These are phyloP conservation scores for Picochlorum costavermella DNA, from an alignment of 139 green algal species.

Conservation along the genomic window DNA sequence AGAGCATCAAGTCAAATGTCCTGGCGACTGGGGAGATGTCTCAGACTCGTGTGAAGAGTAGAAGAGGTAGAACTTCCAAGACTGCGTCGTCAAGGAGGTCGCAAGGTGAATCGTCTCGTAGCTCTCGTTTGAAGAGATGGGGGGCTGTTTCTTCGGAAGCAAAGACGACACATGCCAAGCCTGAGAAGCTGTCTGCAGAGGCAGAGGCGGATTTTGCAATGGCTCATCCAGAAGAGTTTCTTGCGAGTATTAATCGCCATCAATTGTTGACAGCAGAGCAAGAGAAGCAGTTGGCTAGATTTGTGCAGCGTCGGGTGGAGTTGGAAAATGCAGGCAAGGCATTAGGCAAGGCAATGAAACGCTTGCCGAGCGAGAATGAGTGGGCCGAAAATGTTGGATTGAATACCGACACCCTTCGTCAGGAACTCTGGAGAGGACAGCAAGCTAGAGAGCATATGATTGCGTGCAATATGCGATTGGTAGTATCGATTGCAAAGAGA, in stretches of 20 bases:
- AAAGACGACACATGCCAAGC: too few species aligned
- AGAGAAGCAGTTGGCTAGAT: constrained; percentile 63
- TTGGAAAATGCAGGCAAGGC: constrained; percentile 45
- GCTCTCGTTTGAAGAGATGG: constrained; percentile 4
- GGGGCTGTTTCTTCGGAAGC: not conserved
- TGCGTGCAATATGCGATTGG: constrained; percentile 84
- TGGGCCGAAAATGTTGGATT: constrained; percentile 41
- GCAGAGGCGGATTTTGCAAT: too few species aligned
- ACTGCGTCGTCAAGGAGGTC: too few species aligned
- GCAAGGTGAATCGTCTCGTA: not conserved
- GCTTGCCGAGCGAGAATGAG: constrained; percentile 38
- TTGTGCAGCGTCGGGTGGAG: constrained; percentile 60
- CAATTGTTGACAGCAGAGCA: constrained; percentile 52
- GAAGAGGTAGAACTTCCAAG: too few species aligned
- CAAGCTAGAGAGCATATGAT: constrained; percentile 78
- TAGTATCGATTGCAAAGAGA: constrained; percentile 80
- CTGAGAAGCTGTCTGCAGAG: too few species aligned
- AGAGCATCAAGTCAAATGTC: too few species aligned
- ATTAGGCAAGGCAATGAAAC: constrained; percentile 32
- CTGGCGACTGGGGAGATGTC: too few species aligned
- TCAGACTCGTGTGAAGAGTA: too few species aligned
- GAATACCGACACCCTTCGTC: constrained; percentile 9
- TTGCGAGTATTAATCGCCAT: constrained; percentile 6
- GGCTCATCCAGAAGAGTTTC: not conserved
- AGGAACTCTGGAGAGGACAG: constrained; percentile 35